Conservation (phyloP, 768 basidiomycete genomes). For the Sistotremastrum niveocremeum region DNA sequence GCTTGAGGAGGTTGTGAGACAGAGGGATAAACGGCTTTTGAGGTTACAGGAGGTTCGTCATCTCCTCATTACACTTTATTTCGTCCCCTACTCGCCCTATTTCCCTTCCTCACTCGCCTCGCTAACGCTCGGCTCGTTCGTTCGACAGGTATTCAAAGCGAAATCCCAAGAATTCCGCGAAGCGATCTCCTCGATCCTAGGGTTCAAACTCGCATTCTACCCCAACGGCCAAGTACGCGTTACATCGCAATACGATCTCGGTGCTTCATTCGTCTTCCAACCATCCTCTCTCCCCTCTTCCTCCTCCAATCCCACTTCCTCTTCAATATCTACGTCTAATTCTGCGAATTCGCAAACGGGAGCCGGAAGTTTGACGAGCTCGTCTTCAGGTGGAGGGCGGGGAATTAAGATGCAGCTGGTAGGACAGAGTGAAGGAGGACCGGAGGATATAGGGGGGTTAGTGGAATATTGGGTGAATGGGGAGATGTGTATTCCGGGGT, state of each 20-base stretch:
- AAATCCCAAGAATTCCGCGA: constrained; percentile 89
- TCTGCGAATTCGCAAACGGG: constrained; percentile 19
- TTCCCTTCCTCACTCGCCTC: background rate
- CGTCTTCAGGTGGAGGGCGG: background rate
- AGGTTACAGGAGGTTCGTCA: constrained; percentile 64
- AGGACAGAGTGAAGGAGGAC: constrained; percentile 60
- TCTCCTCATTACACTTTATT: background rate
- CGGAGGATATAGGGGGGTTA: constrained; percentile 57
- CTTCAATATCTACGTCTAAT: constrained; percentile 14
- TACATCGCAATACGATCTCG: constrained; percentile 81
- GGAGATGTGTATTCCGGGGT: constrained; percentile 78
- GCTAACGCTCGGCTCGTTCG: background rate
- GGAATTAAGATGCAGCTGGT: constrained; percentile 53
- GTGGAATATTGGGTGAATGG: constrained; percentile 80
- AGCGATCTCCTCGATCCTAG: constrained; percentile 78
- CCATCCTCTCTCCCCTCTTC: constrained; percentile 18
- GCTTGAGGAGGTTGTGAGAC: constrained; percentile 46
- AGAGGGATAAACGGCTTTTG: constrained; percentile 72
- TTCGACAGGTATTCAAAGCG: constrained; percentile 54
- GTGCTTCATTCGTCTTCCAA: constrained; percentile 79
- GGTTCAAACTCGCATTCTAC: constrained; percentile 84
- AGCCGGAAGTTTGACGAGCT: constrained; percentile 8
- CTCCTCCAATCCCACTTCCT: no score
- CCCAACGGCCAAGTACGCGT: constrained; percentile 83
- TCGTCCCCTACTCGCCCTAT: background rate